A percentile compares a stretch with the other conserved stretches of the same genome.
phyloP scores from a whole-genome alignment of 1,284 basidiomycete genomes.

The Cryptococcus maquisensis region DNA sequence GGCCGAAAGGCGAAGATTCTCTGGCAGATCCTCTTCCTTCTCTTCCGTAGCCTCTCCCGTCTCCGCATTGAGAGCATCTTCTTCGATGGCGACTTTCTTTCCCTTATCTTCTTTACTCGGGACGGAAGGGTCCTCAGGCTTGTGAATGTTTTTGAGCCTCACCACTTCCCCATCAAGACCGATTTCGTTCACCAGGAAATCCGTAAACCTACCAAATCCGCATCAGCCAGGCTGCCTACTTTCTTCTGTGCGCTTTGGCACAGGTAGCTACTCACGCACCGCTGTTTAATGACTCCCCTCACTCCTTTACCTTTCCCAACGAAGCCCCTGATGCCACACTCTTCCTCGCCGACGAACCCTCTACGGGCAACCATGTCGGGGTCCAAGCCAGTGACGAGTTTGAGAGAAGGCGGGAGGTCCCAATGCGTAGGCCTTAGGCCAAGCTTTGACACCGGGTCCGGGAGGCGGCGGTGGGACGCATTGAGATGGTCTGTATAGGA shows the following conservation, averaged over 20 bases:
- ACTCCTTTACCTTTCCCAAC: slow-evolving; percentile 66
- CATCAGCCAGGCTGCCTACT: background rate
- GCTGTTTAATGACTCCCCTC: slow-evolving; percentile 88
- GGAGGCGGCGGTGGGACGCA: slow-evolving; percentile 9
- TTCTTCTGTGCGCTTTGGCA: background rate
- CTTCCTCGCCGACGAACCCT: slow-evolving; percentile 62
- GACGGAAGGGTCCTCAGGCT: slow-evolving; percentile 56
- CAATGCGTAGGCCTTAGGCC: slow-evolving; percentile 36
- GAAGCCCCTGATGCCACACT: slow-evolving; percentile 90
- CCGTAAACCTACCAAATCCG: slow-evolving; percentile 69
- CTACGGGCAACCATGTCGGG: slow-evolving; percentile 23
- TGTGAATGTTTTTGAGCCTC: slow-evolving; percentile 68
- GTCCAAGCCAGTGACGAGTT: slow-evolving; percentile 32
- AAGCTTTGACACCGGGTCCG: slow-evolving; percentile 32
- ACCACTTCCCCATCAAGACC: slow-evolving; percentile 71
- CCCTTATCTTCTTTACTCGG: slow-evolving; percentile 4
- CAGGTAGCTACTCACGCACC: slow-evolving; percentile 53
- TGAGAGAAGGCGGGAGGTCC: slow-evolving; percentile 34
- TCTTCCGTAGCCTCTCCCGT: slow-evolving; percentile 4
- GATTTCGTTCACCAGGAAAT: slow-evolving; percentile 89
- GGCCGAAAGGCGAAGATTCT: slow-evolving; percentile 24
- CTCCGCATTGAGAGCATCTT: background rate
- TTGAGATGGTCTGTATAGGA: slow-evolving; percentile 9
- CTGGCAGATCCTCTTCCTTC: slow-evolving; percentile 16
- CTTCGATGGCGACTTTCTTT: background rate